Conservation (phyloP, 805 yeast species). For the Ogataea zsoltii region DNA sequence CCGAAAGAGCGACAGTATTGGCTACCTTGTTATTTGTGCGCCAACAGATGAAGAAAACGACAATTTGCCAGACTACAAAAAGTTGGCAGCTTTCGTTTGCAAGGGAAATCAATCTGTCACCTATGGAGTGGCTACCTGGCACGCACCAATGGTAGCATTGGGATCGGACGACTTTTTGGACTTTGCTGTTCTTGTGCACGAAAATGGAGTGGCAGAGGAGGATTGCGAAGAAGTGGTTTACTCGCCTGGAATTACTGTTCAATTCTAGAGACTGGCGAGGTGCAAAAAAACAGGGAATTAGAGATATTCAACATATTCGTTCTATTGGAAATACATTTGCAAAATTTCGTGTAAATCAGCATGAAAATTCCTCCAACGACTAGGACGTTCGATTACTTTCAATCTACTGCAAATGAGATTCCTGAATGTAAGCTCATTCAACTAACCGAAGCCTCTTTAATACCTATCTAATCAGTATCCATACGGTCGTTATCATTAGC, state of each 20-base stretch:
- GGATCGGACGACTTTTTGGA: conserved; percentile 56
- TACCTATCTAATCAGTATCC: conserved; percentile 34
- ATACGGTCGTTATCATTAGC: conserved; percentile 32
- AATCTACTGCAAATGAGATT: too few relatives aligned
- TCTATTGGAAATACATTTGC: too few relatives aligned
- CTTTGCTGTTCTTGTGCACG: conserved; percentile 87
- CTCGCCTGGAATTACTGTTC: conserved; percentile 53
- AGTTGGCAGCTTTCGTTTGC: conserved; percentile 69
- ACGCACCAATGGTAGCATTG: conserved; percentile 92
- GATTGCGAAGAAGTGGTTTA: conserved; percentile 82
- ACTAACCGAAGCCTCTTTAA: background rate
- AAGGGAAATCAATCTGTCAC: conserved; percentile 88
- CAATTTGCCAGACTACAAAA: conserved; percentile 59
- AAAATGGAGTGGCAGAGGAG: conserved; percentile 74
- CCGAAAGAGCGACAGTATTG: conserved; percentile 42
- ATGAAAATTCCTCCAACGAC: too few relatives aligned
- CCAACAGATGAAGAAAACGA: conserved; percentile 41
- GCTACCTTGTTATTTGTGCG: conserved; percentile 84
- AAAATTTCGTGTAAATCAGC: too few relatives aligned
- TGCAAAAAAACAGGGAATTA: too few relatives aligned
- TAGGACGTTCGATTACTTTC: too few relatives aligned
- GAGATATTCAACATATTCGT: too few relatives aligned
- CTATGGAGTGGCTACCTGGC: conserved; percentile 87
- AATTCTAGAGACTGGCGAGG: conserved; percentile 20
- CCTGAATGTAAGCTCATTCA: too few relatives aligned